Conservation (phyloP, 225 moss, liverwort and hornwort genomes). For the Bryum argenteum region DNA sequence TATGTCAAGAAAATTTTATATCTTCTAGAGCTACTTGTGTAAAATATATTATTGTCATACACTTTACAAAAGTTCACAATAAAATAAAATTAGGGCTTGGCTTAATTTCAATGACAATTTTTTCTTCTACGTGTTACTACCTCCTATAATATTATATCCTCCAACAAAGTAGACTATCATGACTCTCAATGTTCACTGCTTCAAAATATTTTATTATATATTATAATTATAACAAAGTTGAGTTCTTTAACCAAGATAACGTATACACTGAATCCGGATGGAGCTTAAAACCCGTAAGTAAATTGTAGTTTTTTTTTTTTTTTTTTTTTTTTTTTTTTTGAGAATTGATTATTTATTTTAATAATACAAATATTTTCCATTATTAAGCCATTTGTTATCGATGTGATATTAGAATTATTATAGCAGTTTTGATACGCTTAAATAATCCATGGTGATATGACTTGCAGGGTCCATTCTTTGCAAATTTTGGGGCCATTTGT, state of each 20-base stretch:
- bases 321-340: not conserved
- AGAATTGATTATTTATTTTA: not conserved
- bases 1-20: too few species aligned
- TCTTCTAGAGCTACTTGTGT: too few species aligned
- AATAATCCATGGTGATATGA: accelerated
- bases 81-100: constrained; percentile 47
- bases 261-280: constrained; percentile 82
- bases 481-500: constrained; percentile 90
- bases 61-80: accelerated
- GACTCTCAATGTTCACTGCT: accelerated
- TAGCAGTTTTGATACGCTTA: accelerated
- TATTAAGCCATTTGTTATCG: too few species aligned
- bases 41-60: too few species aligned
- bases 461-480: constrained; percentile 72
- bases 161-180: not conserved
- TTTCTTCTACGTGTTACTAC: constrained; percentile 89
- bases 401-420: not conserved
- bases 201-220: not conserved
- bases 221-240: accelerated
- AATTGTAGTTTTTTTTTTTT: not conserved
- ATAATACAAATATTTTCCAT: not conserved
- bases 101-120: constrained; percentile 85
- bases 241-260: constrained; percentile 22
- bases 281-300: constrained; percentile 78
- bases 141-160: constrained; percentile 99